Base-by-base conservation (phyloP, 352 stramenopile genomes). In the Globisporangium megalacanthum region DNA sequence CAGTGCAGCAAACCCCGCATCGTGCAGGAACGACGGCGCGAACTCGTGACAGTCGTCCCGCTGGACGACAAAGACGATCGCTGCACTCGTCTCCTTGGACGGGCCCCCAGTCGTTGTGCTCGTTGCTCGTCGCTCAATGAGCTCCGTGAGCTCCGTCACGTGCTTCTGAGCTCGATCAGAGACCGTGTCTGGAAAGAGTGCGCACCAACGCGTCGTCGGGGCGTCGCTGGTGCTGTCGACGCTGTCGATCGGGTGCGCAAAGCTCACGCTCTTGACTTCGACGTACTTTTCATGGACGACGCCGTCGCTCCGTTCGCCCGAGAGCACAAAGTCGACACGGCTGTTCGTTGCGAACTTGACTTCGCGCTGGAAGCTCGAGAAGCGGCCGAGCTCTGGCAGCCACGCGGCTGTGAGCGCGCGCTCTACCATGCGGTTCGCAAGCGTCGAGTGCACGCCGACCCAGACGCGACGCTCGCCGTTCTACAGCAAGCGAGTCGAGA, bases 221-320 rank as follows among this genome's bases (percentile, higher is more conserved):
- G 46, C 52, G 15, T 9, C 22, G 36, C 8, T 19, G 19, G 42
- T 41, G 36, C 8, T 19, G 19, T 42, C 35, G 20, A 13, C 5
- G 65, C 66, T 8, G 42, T 35, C 54, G 33, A 53, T 47, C 15
- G 58, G 49, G 39, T 70, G 20, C 33, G 75, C 72, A 9, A 94
- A 68, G 49, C 81, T 94, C 44, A 90, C 84, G 65, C 82, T 92
- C 65, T 94, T 94, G 33, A 94, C 84, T 66, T 94, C 84, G 22
- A 92, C 73, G 58, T 91, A 94, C 62, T 85, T 88, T 33, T 86
- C 68, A 37, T 79, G 74, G 17, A 54, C 25, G 29, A 78, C 46
- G 14, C 54, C 71, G 36, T 65, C 68, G 31, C 17, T 10, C 15
- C 73, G 73, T 2, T 54, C 49, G 11, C 64, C 65, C 7, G 64